Percentiles rank a stretch among this genome's conserved stretches.
Conservation (phyloP, 1,139 yeast species). For the Waltiozyma sp. region DNA sequence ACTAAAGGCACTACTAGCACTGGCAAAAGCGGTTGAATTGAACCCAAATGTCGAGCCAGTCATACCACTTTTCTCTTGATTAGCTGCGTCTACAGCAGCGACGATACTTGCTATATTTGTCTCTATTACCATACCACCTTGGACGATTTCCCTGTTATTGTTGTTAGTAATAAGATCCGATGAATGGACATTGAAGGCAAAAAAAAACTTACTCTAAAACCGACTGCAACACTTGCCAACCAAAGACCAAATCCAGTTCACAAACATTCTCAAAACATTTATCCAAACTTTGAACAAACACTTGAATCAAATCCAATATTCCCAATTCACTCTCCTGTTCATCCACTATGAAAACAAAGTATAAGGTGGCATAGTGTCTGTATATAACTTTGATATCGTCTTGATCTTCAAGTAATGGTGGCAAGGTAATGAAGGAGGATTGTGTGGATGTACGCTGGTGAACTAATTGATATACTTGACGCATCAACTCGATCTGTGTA, state of each 20-base stretch:
- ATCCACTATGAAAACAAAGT: conserved; percentile 91
- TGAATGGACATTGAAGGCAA: neutral
- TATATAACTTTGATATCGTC: conserved; percentile 84
- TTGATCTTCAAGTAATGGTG: conserved; percentile 59
- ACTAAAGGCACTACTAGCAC: conserved; percentile 31
- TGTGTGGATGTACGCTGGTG: conserved; percentile 59
- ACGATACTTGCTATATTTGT: conserved; percentile 78
- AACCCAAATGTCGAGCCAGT: conserved; percentile 1
- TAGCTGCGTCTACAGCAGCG: conserved; percentile 19
- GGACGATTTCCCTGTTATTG: conserved; percentile 54
- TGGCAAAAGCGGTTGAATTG: conserved; percentile 22
- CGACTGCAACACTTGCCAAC: conserved; percentile 93
- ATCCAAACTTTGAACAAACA: conserved; percentile 90
- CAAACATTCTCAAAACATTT: conserved; percentile 90
- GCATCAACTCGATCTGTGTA: conserved; percentile 61
- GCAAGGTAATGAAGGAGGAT: conserved; percentile 75
- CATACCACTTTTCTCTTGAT: conserved; percentile 9
- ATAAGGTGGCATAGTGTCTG: conserved; percentile 88
- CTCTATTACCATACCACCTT: conserved; percentile 98
- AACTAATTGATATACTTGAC: conserved; percentile 65
- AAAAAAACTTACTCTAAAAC: conserved; percentile 43
- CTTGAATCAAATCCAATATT: conserved; percentile 86
- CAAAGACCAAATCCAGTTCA: conserved; percentile 89
- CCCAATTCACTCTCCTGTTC: conserved; percentile 94
- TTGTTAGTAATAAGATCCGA: neutral